Percentiles rank a stretch among this genome's conserved stretches.
Evolutionary conservation across 352 stramenopile species (phyloP).

Genomic region (Stramenopiles sp.): DNA sequence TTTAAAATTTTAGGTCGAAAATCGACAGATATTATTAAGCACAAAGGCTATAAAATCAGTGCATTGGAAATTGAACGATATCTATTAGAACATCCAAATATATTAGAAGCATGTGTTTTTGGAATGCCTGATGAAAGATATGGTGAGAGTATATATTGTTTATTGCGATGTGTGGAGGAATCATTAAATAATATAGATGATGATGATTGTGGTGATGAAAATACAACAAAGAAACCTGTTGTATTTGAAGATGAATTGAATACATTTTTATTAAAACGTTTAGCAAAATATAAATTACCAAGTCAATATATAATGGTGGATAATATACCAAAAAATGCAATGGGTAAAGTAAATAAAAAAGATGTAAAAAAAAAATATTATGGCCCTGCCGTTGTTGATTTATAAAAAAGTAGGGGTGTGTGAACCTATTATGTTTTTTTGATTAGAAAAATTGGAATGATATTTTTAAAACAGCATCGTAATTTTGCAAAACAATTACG

Average conservation of each 20-base stretch:
- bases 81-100: conserved; percentile 47
- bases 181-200: background rate
- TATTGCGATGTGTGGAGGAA: conserved; percentile 27
- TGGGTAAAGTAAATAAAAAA: conserved; percentile 83
- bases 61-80: conserved; percentile 62
- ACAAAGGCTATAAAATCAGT: conserved; percentile 64
- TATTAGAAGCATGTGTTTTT: conserved; percentile 59
- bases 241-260: conserved; percentile 23
- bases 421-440: too few species aligned
- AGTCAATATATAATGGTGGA: conserved; percentile 45
- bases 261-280: conserved; percentile 33
- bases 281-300: conserved; percentile 58
- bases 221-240: too few species aligned
- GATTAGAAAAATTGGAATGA: too few species aligned
- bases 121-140: conserved; percentile 51
- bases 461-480: too few species aligned
- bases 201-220: background rate
- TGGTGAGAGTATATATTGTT: conserved; percentile 46
- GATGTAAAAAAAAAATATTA: conserved; percentile 29
- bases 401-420: too few species aligned
- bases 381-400: background rate
- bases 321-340: conserved; percentile 66
- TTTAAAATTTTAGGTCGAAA: conserved; percentile 62
- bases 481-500: too few species aligned
- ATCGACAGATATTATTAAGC: conserved; percentile 71